These are phyloP conservation scores for Ogataea ramenticola DNA, from an alignment of 805 yeast species.

Conservation along the genomic window DNA sequence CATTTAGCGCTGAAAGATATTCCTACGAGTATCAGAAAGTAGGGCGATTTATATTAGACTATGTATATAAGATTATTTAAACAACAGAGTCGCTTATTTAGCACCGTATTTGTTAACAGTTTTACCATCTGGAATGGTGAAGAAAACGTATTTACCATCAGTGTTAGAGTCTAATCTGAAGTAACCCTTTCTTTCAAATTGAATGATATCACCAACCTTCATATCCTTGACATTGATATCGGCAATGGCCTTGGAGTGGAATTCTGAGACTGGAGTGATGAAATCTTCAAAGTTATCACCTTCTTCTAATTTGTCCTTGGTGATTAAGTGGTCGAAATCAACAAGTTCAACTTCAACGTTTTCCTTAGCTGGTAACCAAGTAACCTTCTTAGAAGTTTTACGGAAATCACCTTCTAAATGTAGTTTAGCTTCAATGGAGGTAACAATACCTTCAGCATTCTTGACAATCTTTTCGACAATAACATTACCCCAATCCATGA, in stretches of 20 bases:
- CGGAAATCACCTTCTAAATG: conserved; percentile 95
- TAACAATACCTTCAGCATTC: conserved; percentile 49
- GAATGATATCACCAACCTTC: conserved; percentile 83
- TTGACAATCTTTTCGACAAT: conserved; percentile 65
- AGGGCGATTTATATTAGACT: too few species aligned
- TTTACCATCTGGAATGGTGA: conserved; percentile 95
- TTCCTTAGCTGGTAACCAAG: conserved; percentile 87
- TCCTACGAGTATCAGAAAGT: too few species aligned
- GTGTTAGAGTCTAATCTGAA: conserved; percentile 67
- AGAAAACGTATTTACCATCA: conserved; percentile 66
- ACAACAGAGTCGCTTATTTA: conserved; percentile 30
- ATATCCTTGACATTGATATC: conserved; percentile 71
- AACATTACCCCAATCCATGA: conserved; percentile 98
- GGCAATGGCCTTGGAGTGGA: conserved; percentile 69
- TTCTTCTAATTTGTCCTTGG: conserved; percentile 92
- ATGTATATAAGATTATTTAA: too few species aligned
- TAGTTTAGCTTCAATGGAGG: conserved; percentile 65
- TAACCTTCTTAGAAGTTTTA: conserved; percentile 88
- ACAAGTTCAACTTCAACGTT: conserved; percentile 68
- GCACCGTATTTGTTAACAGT: conserved; percentile 69
- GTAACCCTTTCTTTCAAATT: conserved; percentile 96
- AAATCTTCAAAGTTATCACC: conserved; percentile 90
- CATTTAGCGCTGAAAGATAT: too few species aligned
- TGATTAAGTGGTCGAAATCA: conserved; percentile 90
- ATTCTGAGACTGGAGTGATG: conserved; percentile 81